These are phyloP conservation scores for Diaporthe sp. DNA, from an alignment of 2,329 filamentous ascomycete genomes.

Conservation along the genomic window DNA sequence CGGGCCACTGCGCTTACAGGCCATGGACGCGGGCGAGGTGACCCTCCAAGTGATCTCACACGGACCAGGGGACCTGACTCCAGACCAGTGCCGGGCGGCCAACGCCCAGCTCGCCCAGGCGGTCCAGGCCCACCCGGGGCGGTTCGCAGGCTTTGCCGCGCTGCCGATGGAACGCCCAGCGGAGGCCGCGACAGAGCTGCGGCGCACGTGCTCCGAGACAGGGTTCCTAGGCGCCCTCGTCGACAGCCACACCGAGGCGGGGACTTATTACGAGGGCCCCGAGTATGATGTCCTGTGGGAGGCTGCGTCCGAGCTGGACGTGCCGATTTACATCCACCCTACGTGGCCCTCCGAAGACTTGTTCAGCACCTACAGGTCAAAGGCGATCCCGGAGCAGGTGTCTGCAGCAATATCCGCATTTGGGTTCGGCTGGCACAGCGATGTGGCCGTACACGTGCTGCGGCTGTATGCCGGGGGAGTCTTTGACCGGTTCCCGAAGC, in stretches of 20 bases:
- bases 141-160: constrained; percentile 48
- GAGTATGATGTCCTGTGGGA: constrained; percentile 34
- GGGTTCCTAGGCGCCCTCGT: constrained; percentile 40
- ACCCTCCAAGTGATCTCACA: constrained; percentile 47
- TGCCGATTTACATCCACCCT: constrained; percentile 39
- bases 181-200: constrained; percentile 57
- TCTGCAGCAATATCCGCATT: constrained; percentile 54
- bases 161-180: constrained; percentile 49
- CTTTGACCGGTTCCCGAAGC: constrained; percentile 66
- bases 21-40: constrained; percentile 46
- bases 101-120: constrained; percentile 46
- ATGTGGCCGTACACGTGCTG: constrained; percentile 63
- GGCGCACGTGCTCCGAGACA: constrained; percentile 54
- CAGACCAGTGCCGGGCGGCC: constrained; percentile 41
- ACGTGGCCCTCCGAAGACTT: constrained; percentile 43
- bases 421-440: constrained; percentile 65
- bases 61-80: constrained; percentile 42
- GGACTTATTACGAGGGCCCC: constrained; percentile 36
- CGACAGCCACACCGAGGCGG: constrained; percentile 38
- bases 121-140: constrained; percentile 33
- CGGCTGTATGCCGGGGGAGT: constrained; percentile 65
- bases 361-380: constrained; percentile 49
- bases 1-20: constrained; percentile 43
- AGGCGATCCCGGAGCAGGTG: constrained; percentile 43
- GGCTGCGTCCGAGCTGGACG: constrained; percentile 35